Evolutionary conservation across 495 filamentous ascomycete species (phyloP), one percentile per base, ranked within the genome.

Genomic region (Sporormia fimetaria): DNA sequence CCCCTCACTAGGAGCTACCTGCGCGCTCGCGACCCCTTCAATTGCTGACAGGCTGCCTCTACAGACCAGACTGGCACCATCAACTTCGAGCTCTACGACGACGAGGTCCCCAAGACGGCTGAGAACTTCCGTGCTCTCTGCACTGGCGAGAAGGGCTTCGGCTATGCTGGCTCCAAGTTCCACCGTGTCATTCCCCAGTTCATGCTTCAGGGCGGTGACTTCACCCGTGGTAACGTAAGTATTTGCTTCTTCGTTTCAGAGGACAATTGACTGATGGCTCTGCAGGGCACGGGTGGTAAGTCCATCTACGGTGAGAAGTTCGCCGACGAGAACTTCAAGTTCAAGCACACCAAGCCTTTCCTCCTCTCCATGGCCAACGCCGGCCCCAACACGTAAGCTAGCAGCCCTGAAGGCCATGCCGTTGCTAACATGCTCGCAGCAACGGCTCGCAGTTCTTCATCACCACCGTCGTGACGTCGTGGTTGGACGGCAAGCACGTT

Each of bases 111-210:
- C 41, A 90, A 81, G 69, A 98, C 90, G 16, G 76, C 78, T 46
- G 78, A 87, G 57, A 98, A 98, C 72, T 98, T 98, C 75, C 78
- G 77, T 47, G 80, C 80, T 59, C 81, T 98, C 48, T 95, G 87
- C 74, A 94, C 87, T 21, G 81, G 80, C 56, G 80, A 86, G 73
- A 84, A 88, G 66, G 90, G 92, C 55, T 78, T 76, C 56, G 88
- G 60, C 37, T 62, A 62, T 56, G 31, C 53, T 25, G 55, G 55
- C 45, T 62, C 56, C 44, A 63, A 59, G 42, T 62, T 59, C 57
- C 57, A 59, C 51, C 64, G 64, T 47, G 59, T 69, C 39, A 69
- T 69, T 37, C 64, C 64, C 4, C 46, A 67, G 26, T 69, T 69
- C 62, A 69, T 69, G 66, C 62, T 69, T 37, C 66, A 69, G 59